phyloP scores from a whole-genome alignment of 163 green algal species.

The Trebouxiophyceae sp. region DNA sequence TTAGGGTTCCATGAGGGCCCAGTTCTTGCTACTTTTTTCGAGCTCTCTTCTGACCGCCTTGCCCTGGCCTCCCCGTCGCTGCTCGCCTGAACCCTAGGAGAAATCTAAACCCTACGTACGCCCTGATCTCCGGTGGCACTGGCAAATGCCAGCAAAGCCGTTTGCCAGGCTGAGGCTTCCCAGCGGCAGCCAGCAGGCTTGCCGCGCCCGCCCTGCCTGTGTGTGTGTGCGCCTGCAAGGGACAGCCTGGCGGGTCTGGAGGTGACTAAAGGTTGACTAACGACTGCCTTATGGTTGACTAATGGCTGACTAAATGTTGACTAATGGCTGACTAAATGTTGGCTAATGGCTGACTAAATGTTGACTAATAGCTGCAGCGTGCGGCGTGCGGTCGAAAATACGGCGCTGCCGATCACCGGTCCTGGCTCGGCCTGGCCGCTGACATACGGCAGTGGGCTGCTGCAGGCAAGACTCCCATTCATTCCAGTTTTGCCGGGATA shows the following conservation, averaged over 20 bases:
- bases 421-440: slow-evolving; percentile 41
- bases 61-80: no score
- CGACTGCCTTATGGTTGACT: no score
- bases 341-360: background rate
- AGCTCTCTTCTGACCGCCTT: no score
- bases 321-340: background rate
- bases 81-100: background rate
- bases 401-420: slow-evolving; percentile 33
- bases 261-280: no score
- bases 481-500: background rate
- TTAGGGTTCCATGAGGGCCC: background rate
- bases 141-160: no score
- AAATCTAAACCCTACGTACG: background rate
- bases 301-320: background rate
- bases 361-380: slow-evolving; percentile 22
- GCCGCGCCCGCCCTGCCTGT: no score
- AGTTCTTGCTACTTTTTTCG: background rate
- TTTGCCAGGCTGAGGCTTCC: no score
- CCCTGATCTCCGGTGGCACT: background rate
- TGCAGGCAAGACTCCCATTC: slow-evolving; percentile 53
- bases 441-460: slow-evolving; percentile 71
- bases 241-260: no score
- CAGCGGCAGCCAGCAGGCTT: no score
- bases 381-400: slow-evolving; percentile 76
- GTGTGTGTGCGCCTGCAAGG: no score